Base-by-base conservation (phyloP, 768 basidiomycete genomes). In the Tulasnella sp. region DNA sequence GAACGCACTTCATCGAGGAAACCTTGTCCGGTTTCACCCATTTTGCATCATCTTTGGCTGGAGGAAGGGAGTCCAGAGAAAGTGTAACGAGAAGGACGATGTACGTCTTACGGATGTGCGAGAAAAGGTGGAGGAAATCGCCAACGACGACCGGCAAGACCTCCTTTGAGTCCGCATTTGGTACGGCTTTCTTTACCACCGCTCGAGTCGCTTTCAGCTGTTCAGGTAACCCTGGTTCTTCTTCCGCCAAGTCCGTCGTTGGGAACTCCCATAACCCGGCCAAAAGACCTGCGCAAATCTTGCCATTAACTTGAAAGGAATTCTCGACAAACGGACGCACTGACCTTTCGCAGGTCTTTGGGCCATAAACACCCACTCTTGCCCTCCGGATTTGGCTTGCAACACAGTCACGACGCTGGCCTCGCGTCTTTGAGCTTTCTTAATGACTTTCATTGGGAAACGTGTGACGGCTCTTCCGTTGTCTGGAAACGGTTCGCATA, bases 251-350 rank as follows among this genome's bases (percentile, higher is more conserved):
- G 78, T 89, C 83, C 70, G 85, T 78, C 42, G 91, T 86, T 71
- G 94, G 92, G 81, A 95, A 95, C 77, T 98, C 94, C 78, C 89
- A 88, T 47, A 98, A 81, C 11, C 95, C 94, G 22, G 93, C 95
- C 69, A 98, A 83, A 62, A 98, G 88, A 29, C 95, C 95, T 97
- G 74, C 34, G 39, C 37, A 22, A 75, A 83, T 76, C 75, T 4
- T 8, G 59, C 70, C 1, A 19, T 11, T 34, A 72, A 36, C 19
- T 41, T n/a, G n/a, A 41, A n/a, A n/a, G 22, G 70, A 11, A 17
- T 72, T 14, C 34, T 11, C 6, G 36, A 11, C n/a, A n/a, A n/a
- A n/a, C 0, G 11, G 26, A 37, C 40, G 7, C 29, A 19, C 59
- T 74, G 65, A 94, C 95, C 95, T 78, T 86, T 86, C 78, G 94